These are phyloP conservation scores for Fusarium paranaense DNA, from an alignment of 2,329 filamentous ascomycete species.

Conservation along the genomic window DNA sequence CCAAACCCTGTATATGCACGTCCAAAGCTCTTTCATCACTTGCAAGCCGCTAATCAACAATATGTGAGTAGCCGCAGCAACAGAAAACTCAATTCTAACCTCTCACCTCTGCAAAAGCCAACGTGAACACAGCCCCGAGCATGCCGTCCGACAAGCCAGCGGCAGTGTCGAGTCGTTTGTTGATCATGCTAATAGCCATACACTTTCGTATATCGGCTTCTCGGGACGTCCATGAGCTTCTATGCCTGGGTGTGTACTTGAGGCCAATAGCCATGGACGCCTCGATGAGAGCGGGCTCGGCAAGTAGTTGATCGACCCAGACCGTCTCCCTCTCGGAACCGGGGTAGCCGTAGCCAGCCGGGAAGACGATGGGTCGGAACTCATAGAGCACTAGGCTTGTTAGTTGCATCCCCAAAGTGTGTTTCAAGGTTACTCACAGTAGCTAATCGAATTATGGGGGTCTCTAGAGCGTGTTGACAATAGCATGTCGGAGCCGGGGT, in stretches of 20 bases:
- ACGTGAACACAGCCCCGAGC: slow-evolving; percentile 36
- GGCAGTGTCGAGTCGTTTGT: slow-evolving; percentile 10
- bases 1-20: slow-evolving; percentile 27
- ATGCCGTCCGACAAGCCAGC: slow-evolving; percentile 26
- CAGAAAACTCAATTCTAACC: rapidly evolving
- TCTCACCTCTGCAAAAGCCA: slow-evolving; percentile 30
- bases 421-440: neutral
- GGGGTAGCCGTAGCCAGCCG: neutral
- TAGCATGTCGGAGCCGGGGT: neutral
- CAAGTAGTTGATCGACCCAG: slow-evolving; percentile 31
- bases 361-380: slow-evolving; percentile 31
- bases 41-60: slow-evolving; percentile 21
- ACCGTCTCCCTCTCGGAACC: slow-evolving; percentile 12
- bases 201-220: slow-evolving; percentile 1
- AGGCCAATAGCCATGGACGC: slow-evolving; percentile 37
- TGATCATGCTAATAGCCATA: slow-evolving; percentile 31
- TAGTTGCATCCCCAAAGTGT: neutral
- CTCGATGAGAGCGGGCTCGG: slow-evolving; percentile 43
- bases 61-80: neutral
- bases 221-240: neutral
- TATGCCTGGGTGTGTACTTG: neutral
- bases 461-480: neutral
- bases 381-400: slow-evolving; percentile 21
- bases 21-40: slow-evolving; percentile 16
- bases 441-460: neutral